A percentile compares a stretch with the other conserved stretches of the same genome.
Conservation (phyloP, 768 basidiomycete species). For the Termitomyces sp. region DNA sequence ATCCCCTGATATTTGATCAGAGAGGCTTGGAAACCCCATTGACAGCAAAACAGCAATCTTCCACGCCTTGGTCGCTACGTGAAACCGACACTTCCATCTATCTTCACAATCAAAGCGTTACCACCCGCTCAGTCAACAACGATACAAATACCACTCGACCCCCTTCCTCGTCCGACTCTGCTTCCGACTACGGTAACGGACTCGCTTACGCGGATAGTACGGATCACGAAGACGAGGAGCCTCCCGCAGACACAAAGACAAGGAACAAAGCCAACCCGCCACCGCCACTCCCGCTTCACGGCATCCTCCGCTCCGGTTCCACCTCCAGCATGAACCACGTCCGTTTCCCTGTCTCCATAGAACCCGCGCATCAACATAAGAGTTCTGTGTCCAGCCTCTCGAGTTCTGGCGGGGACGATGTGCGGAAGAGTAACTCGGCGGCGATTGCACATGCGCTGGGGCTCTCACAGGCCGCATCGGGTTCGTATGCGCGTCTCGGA, state of each 20-base stretch:
- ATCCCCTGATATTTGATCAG: constrained; percentile 3
- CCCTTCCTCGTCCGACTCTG: constrained; percentile 26
- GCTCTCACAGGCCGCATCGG: constrained; percentile 34
- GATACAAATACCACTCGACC: not conserved
- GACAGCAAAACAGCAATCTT: constrained; percentile 12
- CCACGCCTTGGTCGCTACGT: not conserved
- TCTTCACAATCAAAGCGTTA: not conserved
- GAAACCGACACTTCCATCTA: not conserved
- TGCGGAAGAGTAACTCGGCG: constrained; percentile 28
- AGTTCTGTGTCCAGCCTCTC: constrained; percentile 11
- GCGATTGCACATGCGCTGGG: constrained; percentile 40
- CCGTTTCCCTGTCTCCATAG: constrained; percentile 16
- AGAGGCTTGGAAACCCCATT: constrained; percentile 12
- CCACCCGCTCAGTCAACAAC: not conserved
- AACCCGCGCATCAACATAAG: constrained; percentile 6
- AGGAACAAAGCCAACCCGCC: constrained; percentile 20
- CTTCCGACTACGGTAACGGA: constrained; percentile 36
- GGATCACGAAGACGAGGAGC: constrained; percentile 36
- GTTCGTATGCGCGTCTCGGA: constrained; percentile 31
- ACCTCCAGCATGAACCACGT: constrained; percentile 15
- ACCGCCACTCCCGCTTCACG: constrained; percentile 18
- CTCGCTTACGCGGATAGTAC: constrained; percentile 48
- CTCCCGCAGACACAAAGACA: constrained; percentile 12
- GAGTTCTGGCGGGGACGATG: constrained; percentile 7
- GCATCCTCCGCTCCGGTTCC: constrained; percentile 22